Conservation (phyloP, 208 protist species). For the Phytomonas sp. region DNA sequence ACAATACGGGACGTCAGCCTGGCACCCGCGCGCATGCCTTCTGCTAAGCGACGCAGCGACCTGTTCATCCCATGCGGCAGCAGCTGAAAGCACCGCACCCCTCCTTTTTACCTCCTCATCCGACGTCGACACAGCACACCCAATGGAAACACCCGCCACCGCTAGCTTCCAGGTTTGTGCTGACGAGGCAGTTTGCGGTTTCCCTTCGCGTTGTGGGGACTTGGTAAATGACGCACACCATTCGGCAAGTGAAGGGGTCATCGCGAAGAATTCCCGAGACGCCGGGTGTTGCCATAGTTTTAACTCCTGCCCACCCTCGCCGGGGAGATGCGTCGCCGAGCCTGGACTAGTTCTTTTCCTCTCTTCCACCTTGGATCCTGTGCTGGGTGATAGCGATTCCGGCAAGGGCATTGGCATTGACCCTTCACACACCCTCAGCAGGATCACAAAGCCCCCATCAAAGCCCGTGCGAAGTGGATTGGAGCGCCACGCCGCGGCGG, state of each 20-base stretch:
- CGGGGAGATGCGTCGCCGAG: background rate
- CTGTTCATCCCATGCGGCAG: background rate
- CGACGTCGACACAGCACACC: background rate
- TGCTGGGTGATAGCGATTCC: background rate
- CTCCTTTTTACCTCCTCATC: background rate
- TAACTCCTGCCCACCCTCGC: background rate
- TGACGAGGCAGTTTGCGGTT: background rate
- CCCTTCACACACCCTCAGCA: constrained; percentile 25
- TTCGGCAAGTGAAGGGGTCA: background rate
- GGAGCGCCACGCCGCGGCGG: constrained; percentile 34
- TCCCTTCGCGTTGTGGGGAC: background rate
- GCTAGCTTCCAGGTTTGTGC: background rate
- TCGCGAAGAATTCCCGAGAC: background rate
- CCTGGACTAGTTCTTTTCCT: background rate
- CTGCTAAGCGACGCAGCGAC: background rate
- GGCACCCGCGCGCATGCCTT: background rate
- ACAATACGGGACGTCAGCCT: background rate
- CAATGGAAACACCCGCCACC: background rate
- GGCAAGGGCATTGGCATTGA: background rate
- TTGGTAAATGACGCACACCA: background rate
- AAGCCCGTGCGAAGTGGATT: constrained; percentile 17
- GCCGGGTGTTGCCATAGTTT: background rate
- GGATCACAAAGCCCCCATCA: constrained; percentile 50
- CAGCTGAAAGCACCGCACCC: background rate
- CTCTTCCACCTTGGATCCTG: background rate